Evolutionary conservation across 192 early-diverging fungal genomes (phyloP), one percentile per base, ranked within the genome.

Genomic region (Podila epicladia): DNA sequence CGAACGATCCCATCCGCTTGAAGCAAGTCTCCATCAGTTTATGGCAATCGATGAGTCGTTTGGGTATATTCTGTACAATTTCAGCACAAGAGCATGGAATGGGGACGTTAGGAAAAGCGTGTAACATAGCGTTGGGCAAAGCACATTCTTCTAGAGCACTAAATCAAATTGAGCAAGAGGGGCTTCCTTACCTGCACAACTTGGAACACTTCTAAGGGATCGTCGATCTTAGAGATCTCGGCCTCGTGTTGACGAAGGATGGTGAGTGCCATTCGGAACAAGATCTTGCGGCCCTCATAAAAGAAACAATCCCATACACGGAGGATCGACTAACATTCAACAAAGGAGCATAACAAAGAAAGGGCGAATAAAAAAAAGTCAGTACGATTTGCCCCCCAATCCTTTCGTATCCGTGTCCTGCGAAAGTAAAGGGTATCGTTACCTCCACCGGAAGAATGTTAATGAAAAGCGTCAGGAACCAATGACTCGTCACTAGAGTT

Each of bases 271-370:
- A 95, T 87, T 0, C 93, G 88, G 69, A 92, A 93, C 12, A 96
- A 69, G 11, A 94, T 88, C 72, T 93, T 93, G 84, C 91, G 91
- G 57, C 85, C 88, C 62, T 88, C 88, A 59, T 91, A 93, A 63
- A 92, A 89, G 67, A 95, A 93, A 60, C 87, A 86, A 88, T 95
- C 94, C 94, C 94, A 95, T 13, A 94, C 89, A 33, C 94, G 87
- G 1, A 95, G 75, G 17, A 91, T 88, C 22, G 93, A 90, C 85
- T 92, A 65, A 29, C 29, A 3, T 29, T 3, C 29, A 20, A 24
- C 0, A 45, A 24, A 2, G 24, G 13, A 41, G 20, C 8, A 13
- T 5, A 19, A 12, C 9, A 65, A 45, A 51, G 20, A 67, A 45
- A 65, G 5, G 57, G 29, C 33, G 31, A 32, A 5, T 0, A 0